Base-by-base conservation (phyloP, 2,329 filamentous ascomycete genomes). In the Trichoderma sp. region DNA sequence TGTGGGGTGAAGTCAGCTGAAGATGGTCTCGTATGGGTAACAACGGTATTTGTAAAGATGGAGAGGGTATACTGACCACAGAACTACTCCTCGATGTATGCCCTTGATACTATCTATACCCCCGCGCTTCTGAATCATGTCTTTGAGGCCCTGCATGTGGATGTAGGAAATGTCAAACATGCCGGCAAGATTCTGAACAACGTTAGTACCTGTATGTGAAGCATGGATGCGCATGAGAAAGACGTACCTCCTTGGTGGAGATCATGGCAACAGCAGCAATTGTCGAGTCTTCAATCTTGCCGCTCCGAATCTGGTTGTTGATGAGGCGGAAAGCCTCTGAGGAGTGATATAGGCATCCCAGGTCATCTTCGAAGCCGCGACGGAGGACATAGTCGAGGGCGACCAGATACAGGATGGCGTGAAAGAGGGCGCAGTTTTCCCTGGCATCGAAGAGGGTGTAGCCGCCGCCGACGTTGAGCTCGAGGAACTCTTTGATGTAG, bases 321-420 rank as follows among this genome's bases (percentile, higher is more conserved):
- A 68, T 68, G 13, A 68, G 11, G 13, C 66, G 39, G 28, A 68
- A 68, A 18, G 66, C 66, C 51, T 68, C 66, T 13, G 66, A 52
- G 5, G 56, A 60, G 32, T 68, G 66, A 18, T 63, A 68, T 3
- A 68, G 46, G 21, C 66, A 68, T 16, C 66, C 58, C 6, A 63
- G 5, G 5, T 24, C 14, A 52, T 63, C 58, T 4, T 43, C 52
- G 14, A 61, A 54, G 0, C 66, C 66, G 10, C 58, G 66, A 10
- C 66, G 34, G n/a, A 68, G 49, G 24, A 39, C 61, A n/a, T 28
- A 68, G 18, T 68, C 66, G 10, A 68, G 58, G 6, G 58, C 66
- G 6, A 68, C 66, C 2, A 68, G 39, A 34, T 68, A 68, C 10
- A 68, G 4, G 14, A 68, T 61, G 11, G 66, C 32, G 21, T 68